A percentile compares a stretch with the other conserved stretches of the same genome.
These are phyloP conservation scores for Ampelocalamus luodianensis DNA, from an alignment of 176 grass and related monocot species.

Conservation along the genomic window DNA sequence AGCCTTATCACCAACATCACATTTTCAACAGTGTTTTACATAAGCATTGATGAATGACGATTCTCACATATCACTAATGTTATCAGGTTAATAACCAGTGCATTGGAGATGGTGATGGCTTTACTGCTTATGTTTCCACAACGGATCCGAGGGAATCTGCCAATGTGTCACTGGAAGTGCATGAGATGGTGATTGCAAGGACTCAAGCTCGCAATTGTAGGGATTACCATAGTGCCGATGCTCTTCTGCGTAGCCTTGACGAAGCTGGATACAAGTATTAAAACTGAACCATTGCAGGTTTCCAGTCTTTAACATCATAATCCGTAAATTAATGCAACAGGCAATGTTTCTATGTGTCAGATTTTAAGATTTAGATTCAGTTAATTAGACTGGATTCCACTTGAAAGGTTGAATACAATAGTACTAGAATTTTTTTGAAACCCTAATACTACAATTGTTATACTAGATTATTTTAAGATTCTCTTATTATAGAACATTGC, in stretches of 20 bases:
- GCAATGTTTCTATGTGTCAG: not conserved
- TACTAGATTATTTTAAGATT: constrained; percentile 4
- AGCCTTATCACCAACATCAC: not conserved
- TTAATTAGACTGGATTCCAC: not conserved
- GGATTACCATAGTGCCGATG: constrained; percentile 36
- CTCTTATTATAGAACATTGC: not conserved
- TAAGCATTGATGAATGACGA: not conserved
- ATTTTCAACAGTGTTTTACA: constrained; percentile 9
- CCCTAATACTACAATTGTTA: not conserved
- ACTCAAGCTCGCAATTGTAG: constrained; percentile 34
- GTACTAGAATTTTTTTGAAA: not conserved
- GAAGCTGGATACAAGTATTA: constrained; percentile 59
- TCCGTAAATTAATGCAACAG: constrained; percentile 24
- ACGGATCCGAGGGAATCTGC: constrained; percentile 39
- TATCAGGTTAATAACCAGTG: constrained; percentile 41
- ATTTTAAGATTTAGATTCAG: not conserved
- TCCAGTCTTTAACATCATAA: not conserved
- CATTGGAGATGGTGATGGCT: constrained; percentile 65
- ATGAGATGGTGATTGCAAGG: constrained; percentile 40
- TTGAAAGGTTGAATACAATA: not conserved
- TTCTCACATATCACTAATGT: not conserved
- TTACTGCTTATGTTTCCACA: constrained; percentile 58
- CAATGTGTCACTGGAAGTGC: constrained; percentile 38
- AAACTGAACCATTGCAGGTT: constrained; percentile 22
- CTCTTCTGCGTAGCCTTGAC: constrained; percentile 19